Percentiles rank a stretch among this genome's conserved stretches.
phyloP scores from a whole-genome alignment of 257 asterid genomes.

The Solanum bulbocastanum region DNA sequence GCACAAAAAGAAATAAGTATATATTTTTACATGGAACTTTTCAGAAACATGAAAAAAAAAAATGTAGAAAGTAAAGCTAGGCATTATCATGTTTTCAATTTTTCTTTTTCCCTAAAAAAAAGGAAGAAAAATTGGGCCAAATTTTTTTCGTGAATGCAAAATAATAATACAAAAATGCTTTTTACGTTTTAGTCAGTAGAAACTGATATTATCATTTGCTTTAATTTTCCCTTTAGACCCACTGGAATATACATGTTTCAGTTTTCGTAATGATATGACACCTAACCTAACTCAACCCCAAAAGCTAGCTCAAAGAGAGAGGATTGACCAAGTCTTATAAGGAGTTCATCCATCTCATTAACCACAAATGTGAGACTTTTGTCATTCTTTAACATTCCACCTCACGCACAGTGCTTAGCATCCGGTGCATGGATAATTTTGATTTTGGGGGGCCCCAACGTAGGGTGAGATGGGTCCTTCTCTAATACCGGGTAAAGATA shows the following conservation, averaged over 20 bases:
- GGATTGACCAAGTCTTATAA: not conserved
- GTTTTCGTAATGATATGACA: not conserved
- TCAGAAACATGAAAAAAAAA: not conserved
- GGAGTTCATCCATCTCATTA: too few relatives aligned
- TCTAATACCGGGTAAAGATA: too few relatives aligned
- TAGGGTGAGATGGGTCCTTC: too few relatives aligned
- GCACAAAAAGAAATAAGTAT: not conserved
- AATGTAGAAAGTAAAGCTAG: not conserved
- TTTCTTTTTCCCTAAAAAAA: not conserved
- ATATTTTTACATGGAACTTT: not conserved
- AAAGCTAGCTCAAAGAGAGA: too few relatives aligned
- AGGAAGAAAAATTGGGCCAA: not conserved
- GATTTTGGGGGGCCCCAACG: accelerated
- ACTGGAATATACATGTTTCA: not conserved
- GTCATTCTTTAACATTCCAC: not conserved
- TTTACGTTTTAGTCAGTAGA: not conserved
- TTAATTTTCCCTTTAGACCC: not conserved
- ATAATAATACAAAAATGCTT: not conserved
- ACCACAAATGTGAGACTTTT: not conserved
- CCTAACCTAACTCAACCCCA: accelerated
- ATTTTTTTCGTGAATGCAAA: not conserved
- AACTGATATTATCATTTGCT: not conserved
- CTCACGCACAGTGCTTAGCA: too few relatives aligned
- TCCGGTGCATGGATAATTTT: accelerated
- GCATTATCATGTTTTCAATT: not conserved